These are phyloP conservation scores for Clitocybe nebularis DNA, from an alignment of 1,284 basidiomycete species.

Conservation along the genomic window DNA sequence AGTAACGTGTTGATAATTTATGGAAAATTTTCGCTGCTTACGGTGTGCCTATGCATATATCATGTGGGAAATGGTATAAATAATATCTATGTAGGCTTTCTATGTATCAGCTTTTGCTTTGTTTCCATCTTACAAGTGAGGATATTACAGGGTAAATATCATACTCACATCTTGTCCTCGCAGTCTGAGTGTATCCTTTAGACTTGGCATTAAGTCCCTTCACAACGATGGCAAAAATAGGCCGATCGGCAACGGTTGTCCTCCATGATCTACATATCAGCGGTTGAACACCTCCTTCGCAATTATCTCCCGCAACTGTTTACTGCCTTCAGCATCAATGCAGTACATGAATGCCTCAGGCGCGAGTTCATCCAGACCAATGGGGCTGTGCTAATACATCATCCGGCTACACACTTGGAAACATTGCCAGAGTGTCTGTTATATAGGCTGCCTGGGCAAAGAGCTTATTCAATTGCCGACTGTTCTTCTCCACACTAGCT, in stretches of 20 bases:
- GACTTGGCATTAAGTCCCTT: slow-evolving; percentile 4
- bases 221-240: slow-evolving; percentile 9
- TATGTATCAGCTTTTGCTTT: too few relatives aligned
- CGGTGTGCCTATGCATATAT: too few relatives aligned
- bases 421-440: slow-evolving; percentile 10
- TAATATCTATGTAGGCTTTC: too few relatives aligned
- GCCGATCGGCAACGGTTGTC: slow-evolving; percentile 11
- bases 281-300: slow-evolving; percentile 1
- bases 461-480: not conserved
- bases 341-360: slow-evolving; percentile 4
- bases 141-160: not conserved
- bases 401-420: slow-evolving; percentile 6
- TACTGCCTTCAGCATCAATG: slow-evolving; percentile 13
- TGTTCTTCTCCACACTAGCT: slow-evolving; percentile 3
- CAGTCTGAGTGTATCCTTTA: not conserved
- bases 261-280: slow-evolving; percentile 15
- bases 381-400: slow-evolving; percentile 15
- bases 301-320: slow-evolving; percentile 10
- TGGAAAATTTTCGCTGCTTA: too few relatives aligned
- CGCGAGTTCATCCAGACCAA: not conserved
- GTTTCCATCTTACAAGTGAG: not conserved
- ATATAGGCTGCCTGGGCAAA: slow-evolving; percentile 12
- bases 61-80: too few relatives aligned
- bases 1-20: too few relatives aligned
- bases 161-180: not conserved